Conservation (phyloP, 2,329 filamentous ascomycete genomes). For the Curvularia verruculosa region DNA sequence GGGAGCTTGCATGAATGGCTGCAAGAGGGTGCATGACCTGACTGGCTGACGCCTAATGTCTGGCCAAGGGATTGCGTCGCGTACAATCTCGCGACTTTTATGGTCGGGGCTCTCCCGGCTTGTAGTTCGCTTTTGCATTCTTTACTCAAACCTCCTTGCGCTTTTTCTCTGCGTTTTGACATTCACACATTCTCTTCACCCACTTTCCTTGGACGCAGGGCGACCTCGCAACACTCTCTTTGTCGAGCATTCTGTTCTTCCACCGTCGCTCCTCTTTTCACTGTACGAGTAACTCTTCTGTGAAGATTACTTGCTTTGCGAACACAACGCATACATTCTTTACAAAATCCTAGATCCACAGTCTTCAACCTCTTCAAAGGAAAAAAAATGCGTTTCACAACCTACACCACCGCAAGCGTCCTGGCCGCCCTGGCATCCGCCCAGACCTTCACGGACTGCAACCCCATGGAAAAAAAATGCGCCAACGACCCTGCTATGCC, state of each 20-base stretch:
- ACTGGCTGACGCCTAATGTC: slow-evolving; percentile 24
- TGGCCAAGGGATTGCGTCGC: slow-evolving; percentile 35
- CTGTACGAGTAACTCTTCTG: slow-evolving; percentile 31
- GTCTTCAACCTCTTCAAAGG: slow-evolving; percentile 18
- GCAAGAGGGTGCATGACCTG: slow-evolving; percentile 30
- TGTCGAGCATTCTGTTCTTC: slow-evolving; percentile 39
- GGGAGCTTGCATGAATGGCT: slow-evolving; percentile 28
- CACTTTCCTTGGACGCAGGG: slow-evolving; percentile 36
- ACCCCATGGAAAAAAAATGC: slow-evolving; percentile 53
- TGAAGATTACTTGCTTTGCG: slow-evolving; percentile 35
- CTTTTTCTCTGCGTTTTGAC: slow-evolving; percentile 25
- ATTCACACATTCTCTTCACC: slow-evolving; percentile 35
- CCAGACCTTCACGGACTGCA: slow-evolving; percentile 55
- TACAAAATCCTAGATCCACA: not conserved
- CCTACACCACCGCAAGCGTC: slow-evolving; percentile 36
- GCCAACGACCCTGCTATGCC: slow-evolving; percentile 54
- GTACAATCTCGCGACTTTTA: slow-evolving; percentile 32
- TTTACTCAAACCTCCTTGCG: slow-evolving; percentile 38
- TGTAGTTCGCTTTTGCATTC: slow-evolving; percentile 23
- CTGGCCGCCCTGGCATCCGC: slow-evolving; percentile 46
- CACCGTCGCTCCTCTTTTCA: slow-evolving; percentile 5
- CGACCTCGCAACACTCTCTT: slow-evolving; percentile 39
- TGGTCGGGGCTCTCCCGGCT: slow-evolving; percentile 28
- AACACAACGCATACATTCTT: not conserved
- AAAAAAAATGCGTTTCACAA: slow-evolving; percentile 44